Conservation (phyloP, 2,329 filamentous ascomycete species). For the Falciphora oryzae region DNA sequence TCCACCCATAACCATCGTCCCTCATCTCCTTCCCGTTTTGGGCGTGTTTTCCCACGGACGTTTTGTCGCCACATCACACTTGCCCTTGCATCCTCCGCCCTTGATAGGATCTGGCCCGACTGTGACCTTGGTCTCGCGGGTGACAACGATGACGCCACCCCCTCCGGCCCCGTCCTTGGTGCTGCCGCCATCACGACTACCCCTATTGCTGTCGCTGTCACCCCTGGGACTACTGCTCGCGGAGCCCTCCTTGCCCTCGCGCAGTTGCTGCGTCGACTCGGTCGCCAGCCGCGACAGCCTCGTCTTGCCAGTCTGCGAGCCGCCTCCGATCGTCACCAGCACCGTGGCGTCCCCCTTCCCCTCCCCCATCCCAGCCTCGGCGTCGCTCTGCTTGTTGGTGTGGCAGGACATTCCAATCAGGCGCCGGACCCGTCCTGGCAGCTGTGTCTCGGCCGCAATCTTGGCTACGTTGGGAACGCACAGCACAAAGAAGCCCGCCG, state of each 20-base stretch:
- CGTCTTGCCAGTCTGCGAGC: background rate
- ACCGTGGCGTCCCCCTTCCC: background rate
- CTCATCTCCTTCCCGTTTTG: background rate
- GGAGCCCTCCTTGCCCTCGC: background rate
- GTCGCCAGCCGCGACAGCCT: background rate
- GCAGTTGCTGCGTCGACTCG: background rate
- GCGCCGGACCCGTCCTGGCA: background rate
- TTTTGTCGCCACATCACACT: background rate
- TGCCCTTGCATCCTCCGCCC: background rate
- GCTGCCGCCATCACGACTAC: background rate
- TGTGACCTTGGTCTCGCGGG: background rate
- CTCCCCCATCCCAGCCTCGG: background rate
- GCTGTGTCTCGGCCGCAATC: background rate
- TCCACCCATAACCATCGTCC: background rate
- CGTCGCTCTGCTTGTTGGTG: background rate
- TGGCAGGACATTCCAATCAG: background rate
- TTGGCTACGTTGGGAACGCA: conserved; percentile 15
- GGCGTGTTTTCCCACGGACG: background rate
- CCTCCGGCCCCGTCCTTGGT: background rate
- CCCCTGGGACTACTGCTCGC: too few species aligned
- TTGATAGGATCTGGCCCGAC: background rate
- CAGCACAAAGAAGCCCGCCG: conserved; percentile 34
- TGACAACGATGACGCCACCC: background rate
- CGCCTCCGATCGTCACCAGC: background rate
- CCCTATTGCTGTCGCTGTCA: background rate